Evolutionary conservation across 2,329 filamentous ascomycete genomes (phyloP).

Genomic region (Colletotrichum sansevieriae): DNA sequence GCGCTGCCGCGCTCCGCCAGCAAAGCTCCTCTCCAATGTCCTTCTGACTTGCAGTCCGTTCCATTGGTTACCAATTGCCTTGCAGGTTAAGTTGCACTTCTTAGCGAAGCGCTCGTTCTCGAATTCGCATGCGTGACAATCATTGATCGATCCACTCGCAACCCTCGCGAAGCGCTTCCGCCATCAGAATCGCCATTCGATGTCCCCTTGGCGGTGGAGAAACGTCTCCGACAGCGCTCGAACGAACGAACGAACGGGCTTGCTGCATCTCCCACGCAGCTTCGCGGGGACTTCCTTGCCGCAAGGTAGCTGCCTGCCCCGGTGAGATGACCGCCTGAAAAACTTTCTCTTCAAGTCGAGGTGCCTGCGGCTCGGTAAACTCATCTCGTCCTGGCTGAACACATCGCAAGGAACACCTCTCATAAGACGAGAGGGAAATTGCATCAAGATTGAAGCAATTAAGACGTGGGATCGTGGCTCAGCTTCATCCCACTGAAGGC

Average conservation of each 20-base stretch:
- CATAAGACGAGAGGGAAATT: constrained; percentile 1
- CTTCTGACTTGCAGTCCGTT: constrained; percentile 20
- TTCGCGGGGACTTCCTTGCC: constrained; percentile 17
- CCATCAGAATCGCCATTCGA: background rate
- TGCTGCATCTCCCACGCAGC: constrained; percentile 9
- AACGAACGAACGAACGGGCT: background rate
- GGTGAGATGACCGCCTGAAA: constrained; percentile 21
- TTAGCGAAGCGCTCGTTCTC: constrained; percentile 2
- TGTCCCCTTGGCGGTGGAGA: background rate
- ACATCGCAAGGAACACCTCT: constrained; percentile 20
- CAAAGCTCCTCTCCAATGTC: constrained; percentile 20
- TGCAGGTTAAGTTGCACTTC: constrained; percentile 8
- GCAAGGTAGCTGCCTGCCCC: constrained; percentile 10
- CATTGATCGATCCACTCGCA: constrained; percentile 19
- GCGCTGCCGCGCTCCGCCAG: constrained; percentile 34
- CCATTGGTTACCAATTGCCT: constrained; percentile 22
- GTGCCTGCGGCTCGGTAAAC: constrained; percentile 28
- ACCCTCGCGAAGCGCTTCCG: background rate
- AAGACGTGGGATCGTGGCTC: constrained; percentile 25
- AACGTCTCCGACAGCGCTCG: background rate
- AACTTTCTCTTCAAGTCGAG: constrained; percentile 11
- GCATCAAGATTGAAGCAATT: constrained; percentile 8
- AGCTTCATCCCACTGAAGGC: background rate
- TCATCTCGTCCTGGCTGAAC: constrained; percentile 32
- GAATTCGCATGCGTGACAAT: constrained; percentile 5